Evolutionary conservation across 2,329 filamentous ascomycete species (phyloP).

Genomic region (Ceratocystis cubensis): DNA sequence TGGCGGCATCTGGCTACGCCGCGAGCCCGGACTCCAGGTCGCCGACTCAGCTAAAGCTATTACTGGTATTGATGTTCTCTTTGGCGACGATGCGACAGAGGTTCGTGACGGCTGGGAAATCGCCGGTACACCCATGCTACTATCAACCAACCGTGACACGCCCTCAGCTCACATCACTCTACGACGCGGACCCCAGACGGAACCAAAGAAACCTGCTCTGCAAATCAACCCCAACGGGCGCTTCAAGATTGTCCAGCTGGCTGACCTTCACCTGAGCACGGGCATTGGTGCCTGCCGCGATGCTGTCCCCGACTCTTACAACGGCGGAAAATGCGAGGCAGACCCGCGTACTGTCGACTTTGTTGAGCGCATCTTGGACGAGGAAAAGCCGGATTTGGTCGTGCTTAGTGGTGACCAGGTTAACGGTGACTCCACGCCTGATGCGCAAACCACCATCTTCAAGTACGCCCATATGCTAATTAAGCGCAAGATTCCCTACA

Average conservation of each 20-base stretch:
- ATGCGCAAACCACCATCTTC: constrained; percentile 86
- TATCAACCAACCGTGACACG: constrained; percentile 49
- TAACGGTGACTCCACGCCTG: constrained; percentile 83
- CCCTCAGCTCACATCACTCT: constrained; percentile 66
- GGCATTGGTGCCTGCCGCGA: constrained; percentile 78
- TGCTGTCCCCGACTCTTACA: constrained; percentile 59
- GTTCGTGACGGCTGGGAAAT: constrained; percentile 76
- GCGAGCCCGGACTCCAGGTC: constrained; percentile 57
- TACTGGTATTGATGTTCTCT: constrained; percentile 74
- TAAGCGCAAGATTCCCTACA: constrained; percentile 80
- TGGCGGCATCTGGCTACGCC: constrained; percentile 70
- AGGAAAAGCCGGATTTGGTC: constrained; percentile 87
- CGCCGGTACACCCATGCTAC: constrained; percentile 57
- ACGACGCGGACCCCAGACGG: constrained; percentile 45
- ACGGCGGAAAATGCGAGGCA: constrained; percentile 73
- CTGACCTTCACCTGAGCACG: constrained; percentile 89
- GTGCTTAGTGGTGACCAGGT: constrained; percentile 89
- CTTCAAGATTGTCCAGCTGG: constrained; percentile 94
- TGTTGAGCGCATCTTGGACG: constrained; percentile 66
- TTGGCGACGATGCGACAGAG: constrained; percentile 83
- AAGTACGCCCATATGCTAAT: constrained; percentile 80
- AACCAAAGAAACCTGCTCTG: constrained; percentile 51
- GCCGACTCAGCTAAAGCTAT: constrained; percentile 63
- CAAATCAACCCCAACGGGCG: constrained; percentile 77
- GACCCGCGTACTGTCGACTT: constrained; percentile 88